Base-by-base conservation (phyloP, 1,139 yeast species). In the Arxiozyma heterogenica region DNA sequence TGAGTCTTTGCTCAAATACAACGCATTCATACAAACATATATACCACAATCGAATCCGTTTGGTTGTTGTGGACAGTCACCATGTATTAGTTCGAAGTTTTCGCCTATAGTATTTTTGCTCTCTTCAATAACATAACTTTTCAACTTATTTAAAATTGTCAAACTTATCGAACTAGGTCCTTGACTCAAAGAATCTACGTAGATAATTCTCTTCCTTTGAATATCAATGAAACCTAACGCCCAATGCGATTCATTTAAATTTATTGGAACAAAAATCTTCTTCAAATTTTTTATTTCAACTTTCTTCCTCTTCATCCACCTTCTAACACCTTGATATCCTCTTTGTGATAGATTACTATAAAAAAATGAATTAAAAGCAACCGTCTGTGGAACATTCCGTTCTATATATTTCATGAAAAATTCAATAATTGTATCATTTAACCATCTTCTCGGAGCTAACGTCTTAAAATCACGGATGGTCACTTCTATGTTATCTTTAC, bases 21-120 rank as follows among this genome's bases (percentile, higher is more conserved):
- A 79, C 1, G 89, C 88, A 56, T 86, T 85, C 54, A 89, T 80
- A 68, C 97, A 86, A 9, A 95, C 81, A 65, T 91, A 93, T 1
- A 93, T 95, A 1, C 99, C 99, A 72, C 99, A 94, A 68, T 94
- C 99, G 60, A 70, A 87, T 0, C 97, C 97, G 66, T 94, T 94
- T 39, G 77, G 74, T 68, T 94, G 99, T 61, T 84, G 89, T 0
- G 98, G 98, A 42, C 91, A 80, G 27, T 75, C 73, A 42, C 74
- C 38, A 54, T 70, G 74, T 25, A 69, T 53, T 65, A 72, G 60
- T 45, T 70, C 70, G 52, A 74, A 72, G 42, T 73, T 72, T 12
- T 61, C 58, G 1, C 77, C 75, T 20, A 72, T 64, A 49, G 68
- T 64, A 1, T 65, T 63, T 53, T 75, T 75, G 43, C 80, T 78